Evolutionary conservation across 192 early-diverging fungal genomes (phyloP), one percentile per base, ranked within the genome.

Genomic region (Powellomyces hirtus): DNA sequence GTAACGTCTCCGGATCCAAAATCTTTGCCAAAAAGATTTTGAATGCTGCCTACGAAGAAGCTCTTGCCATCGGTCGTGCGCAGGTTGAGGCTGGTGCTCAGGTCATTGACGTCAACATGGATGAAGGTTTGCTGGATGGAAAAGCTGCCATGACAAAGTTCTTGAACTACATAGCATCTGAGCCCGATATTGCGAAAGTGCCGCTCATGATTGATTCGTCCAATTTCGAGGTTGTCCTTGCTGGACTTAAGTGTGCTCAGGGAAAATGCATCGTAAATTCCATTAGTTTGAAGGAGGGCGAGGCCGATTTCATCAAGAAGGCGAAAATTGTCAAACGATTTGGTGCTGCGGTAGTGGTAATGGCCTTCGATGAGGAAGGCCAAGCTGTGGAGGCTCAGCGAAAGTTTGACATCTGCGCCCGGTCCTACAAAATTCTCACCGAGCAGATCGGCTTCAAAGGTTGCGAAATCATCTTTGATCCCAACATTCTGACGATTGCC

Each of bases 191-290:
- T 68, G 85, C 94, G 38, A 78, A 79, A 61, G 90, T 90, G 31
- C 94, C 95, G 10, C 66, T 98, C 30, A 98, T 98, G 95, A 83
- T 98, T 13, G 95, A 98, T 77, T 96, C 94, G 22, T 95, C 93
- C 65, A 98, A 98, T 78, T 98, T 98, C 84, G 91, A 91, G n/a
- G 94, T 98, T 13, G 88, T 98, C 33, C 85, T 94, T 62, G 95
- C 95, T 1, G 95, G 95, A 27, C 82, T 98, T 66, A 95, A 94
- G 77, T 98, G 94, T 71, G 90, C 88, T 1, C 95, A 98, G 79
- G 95, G 95, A 64, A 98, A 98, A 73, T 96, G 94, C 72, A 95
- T 98, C 60, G 95, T 98, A 73, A 98, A 98, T 83, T 93, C 91
- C 59, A 96, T 98, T 66, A 93, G 91, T 35, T 79, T 98, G 64